Base-by-base conservation (phyloP, 805 yeast species). In the Metschnikowia lachancei region DNA sequence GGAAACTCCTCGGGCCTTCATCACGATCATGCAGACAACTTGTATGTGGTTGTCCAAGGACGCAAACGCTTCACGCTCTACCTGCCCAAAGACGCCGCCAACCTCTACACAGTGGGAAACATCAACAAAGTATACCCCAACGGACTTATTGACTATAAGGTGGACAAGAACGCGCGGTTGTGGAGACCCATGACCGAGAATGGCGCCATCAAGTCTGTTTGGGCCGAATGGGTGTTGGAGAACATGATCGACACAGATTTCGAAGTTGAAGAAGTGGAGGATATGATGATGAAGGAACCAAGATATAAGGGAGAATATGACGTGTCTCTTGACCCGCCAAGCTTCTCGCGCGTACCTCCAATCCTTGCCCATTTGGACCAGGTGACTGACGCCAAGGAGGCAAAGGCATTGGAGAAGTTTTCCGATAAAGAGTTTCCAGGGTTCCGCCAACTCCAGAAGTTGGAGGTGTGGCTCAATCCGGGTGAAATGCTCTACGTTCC, bases 1-100 rank as follows among this genome's bases (percentile, higher is more conserved):
- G 85, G 84, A 1, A 70, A 82, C 0, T 82, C 89, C 0, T 82
- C 90, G 1, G 92, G 92, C 0, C 64, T 85, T 11, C 92, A 85
- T 55, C 92, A 85, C 60, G 92, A 85, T 60, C 91, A 85, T 63
- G 87, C 91, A 1, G 91, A 85, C 58, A 85, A 85, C 56, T 65
- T 85, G 30, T 85, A 85, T 59, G 69, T 85, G 4, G 77, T 85
- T 1, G 58, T 80, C 1, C 64, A 72, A 22, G 94, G 92, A 0
- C 58, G 55, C 7, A 85, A 85, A 56, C 60, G 90, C 49, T 85
- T 85, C 61, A 84, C 91, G 0, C 55, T 85, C 5, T 83, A 75
- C 57, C 69, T 83, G 4, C 92, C 94, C 1, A 66, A 67, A 20
- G 86, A 81, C 56, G 88, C 84, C 0, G 61, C 61, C 2, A 74